Base-by-base conservation (phyloP, 2,329 filamentous ascomycete genomes). In the Nothomitra cinnamomea region DNA sequence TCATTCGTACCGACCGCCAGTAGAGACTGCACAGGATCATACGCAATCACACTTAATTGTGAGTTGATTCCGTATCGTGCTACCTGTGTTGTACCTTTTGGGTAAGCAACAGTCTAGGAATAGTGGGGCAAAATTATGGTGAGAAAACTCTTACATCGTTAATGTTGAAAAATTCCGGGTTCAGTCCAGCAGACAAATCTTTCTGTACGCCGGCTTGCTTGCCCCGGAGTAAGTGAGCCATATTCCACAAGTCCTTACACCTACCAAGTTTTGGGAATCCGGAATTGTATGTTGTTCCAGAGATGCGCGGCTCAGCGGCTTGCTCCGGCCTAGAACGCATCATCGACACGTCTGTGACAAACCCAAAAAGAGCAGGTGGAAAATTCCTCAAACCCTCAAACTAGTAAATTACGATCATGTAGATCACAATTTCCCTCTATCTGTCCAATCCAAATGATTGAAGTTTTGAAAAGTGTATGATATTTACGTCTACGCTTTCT, bases 121-220 rank as follows among this genome's bases (percentile, higher is more conserved):
- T 19, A 21, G 35, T 25, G 28, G 5, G 28, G 28, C 24, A 51
- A 17, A 58, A n/a, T n/a, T n/a, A n/a, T n/a, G n/a, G n/a, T n/a
- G 35, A 59, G 60, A 58, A 58, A 57, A 61, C 57, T 64, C 68
- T 54, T 71, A 79, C 85, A 68, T 95, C 87, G 65, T 95, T 88
- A 22, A 90, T 79, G 56, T 78, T 73, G 65, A 96, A 95, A 13
- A 86, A 71, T 57, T 87, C 85, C 38, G 87, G 78, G 17, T 79
- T 74, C 58, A 96, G 80, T 59, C 83, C 85, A 17, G 82, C 81
- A 52, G 89, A 95, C 59, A 98, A 77, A 70, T 96, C 92, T 69
- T 83, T 86, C 65, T 88, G 84, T 61, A 98, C 84, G 63, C 92
- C 92, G 55, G 87, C 80, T 75, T 96, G 92, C 75, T 94, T 95